phyloP scores from a whole-genome alignment of 148 eudicot genomes.

The Rhododendron kiyosumense region DNA sequence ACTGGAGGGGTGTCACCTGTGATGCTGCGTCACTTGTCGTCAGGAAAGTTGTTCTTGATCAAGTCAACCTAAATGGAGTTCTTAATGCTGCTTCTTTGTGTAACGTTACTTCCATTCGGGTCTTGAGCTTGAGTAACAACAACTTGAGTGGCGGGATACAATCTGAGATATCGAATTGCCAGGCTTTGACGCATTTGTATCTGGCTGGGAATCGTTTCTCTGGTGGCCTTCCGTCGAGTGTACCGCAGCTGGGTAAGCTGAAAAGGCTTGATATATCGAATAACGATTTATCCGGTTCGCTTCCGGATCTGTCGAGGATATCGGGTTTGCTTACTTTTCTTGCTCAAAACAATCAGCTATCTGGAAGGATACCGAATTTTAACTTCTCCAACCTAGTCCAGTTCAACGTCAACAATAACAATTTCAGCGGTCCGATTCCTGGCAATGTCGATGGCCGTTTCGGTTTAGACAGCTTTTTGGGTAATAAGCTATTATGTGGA shows the following conservation, averaged over 20 bases:
- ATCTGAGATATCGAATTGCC: slow-evolving; percentile 31
- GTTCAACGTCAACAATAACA: slow-evolving; percentile 41
- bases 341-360: slow-evolving; percentile 32
- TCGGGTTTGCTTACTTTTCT: slow-evolving; percentile 34
- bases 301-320: slow-evolving; percentile 34
- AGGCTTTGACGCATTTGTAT: slow-evolving; percentile 26
- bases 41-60: slow-evolving; percentile 27
- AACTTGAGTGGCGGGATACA: slow-evolving; percentile 28
- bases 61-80: slow-evolving; percentile 19
- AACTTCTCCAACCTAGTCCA: slow-evolving; percentile 26
- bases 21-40: not conserved
- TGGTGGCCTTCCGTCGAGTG: slow-evolving; percentile 27
- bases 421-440: slow-evolving; percentile 38
- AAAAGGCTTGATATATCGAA: slow-evolving; percentile 32
- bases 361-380: slow-evolving; percentile 27
- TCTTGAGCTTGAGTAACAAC: slow-evolving; percentile 30
- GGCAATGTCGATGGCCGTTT: slow-evolving; percentile 15
- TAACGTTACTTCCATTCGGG: slow-evolving; percentile 3
- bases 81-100: slow-evolving; percentile 34
- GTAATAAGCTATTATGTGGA: slow-evolving; percentile 46
- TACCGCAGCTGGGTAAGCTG: slow-evolving; percentile 23
- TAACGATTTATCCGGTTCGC: slow-evolving; percentile 24
- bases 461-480: slow-evolving; percentile 23
- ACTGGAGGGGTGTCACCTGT: slow-evolving; percentile 14
- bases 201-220: slow-evolving; percentile 28